Percentiles rank a stretch among this genome's conserved stretches.
Conservation (phyloP, 192 early-diverging fungal genomes). For the Dissophora ornata region DNA sequence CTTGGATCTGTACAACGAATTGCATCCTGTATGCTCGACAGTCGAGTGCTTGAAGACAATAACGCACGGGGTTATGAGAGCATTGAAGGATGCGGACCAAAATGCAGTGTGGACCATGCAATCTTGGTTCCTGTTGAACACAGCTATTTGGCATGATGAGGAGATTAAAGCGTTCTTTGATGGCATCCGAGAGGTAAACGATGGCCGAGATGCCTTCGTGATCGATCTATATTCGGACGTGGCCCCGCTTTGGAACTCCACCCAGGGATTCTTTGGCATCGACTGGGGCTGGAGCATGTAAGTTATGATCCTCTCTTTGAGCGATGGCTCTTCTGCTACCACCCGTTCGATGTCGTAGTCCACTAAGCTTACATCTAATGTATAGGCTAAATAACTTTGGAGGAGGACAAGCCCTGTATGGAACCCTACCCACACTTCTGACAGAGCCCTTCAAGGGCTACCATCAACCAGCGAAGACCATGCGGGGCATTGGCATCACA, state of each 20-base stretch:
- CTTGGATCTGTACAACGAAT: conserved; percentile 45
- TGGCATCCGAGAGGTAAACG: conserved; percentile 33
- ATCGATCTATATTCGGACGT: conserved; percentile 49
- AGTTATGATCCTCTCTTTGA: too few relatives aligned
- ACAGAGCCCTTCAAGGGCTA: conserved; percentile 38
- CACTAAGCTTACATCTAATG: background rate
- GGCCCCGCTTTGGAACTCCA: conserved; percentile 24
- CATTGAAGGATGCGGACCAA: conserved; percentile 36
- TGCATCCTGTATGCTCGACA: conserved; percentile 18
- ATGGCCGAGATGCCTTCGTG: conserved; percentile 42
- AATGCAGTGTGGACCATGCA: conserved; percentile 50
- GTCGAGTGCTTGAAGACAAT: conserved; percentile 13
- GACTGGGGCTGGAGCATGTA: conserved; percentile 57
- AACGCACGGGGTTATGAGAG: conserved; percentile 29
- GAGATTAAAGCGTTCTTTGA: conserved; percentile 48
- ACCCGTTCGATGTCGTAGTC: too few relatives aligned
- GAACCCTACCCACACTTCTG: conserved; percentile 34
- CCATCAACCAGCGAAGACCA: conserved; percentile 18
- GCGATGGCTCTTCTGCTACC: background rate
- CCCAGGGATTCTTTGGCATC: conserved; percentile 47
- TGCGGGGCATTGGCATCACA: conserved; percentile 50
- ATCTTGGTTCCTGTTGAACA: conserved; percentile 36
- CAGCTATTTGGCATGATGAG: conserved; percentile 13
- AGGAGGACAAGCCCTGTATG: conserved; percentile 39
- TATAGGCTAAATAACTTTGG: conserved; percentile 53